Conservation (phyloP, 1,284 basidiomycete genomes). For the Melampsora americana region DNA sequence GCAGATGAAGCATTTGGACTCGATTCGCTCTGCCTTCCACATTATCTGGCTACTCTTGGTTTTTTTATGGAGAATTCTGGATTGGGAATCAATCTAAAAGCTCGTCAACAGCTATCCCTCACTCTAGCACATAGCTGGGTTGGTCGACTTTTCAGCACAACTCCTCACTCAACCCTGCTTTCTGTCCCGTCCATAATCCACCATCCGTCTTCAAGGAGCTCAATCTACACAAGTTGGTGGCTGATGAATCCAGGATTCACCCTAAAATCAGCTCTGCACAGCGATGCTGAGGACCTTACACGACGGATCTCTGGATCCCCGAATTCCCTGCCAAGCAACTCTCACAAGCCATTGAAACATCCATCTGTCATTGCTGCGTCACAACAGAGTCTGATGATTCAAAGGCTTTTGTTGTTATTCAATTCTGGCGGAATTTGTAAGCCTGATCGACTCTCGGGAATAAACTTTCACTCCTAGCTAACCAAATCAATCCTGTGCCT, state of each 20-base stretch:
- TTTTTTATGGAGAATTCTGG: neutral
- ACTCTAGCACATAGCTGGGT: constrained; percentile 2
- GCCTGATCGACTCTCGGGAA: neutral
- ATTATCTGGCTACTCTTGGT: neutral
- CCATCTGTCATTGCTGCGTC: neutral
- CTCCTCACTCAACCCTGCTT: neutral
- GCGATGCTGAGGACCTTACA: neutral
- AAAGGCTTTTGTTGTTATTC: neutral
- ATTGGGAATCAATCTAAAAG: neutral
- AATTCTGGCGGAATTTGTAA: neutral
- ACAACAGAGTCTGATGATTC: neutral
- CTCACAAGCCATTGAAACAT: neutral
- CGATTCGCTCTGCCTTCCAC: neutral
- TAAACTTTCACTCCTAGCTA: neutral
- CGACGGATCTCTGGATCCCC: neutral
- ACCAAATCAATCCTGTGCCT: no score
- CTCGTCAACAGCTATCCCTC: neutral
- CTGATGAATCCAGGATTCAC: neutral
- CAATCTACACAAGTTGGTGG: constrained; percentile 1
- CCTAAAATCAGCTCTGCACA: neutral
- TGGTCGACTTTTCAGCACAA: neutral
- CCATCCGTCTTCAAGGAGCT: neutral
- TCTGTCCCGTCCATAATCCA: neutral
- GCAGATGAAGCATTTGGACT: neutral
- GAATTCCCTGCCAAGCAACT: neutral